phyloP scores from a whole-genome alignment of 768 basidiomycete genomes.

The Leccinum variicolor region DNA sequence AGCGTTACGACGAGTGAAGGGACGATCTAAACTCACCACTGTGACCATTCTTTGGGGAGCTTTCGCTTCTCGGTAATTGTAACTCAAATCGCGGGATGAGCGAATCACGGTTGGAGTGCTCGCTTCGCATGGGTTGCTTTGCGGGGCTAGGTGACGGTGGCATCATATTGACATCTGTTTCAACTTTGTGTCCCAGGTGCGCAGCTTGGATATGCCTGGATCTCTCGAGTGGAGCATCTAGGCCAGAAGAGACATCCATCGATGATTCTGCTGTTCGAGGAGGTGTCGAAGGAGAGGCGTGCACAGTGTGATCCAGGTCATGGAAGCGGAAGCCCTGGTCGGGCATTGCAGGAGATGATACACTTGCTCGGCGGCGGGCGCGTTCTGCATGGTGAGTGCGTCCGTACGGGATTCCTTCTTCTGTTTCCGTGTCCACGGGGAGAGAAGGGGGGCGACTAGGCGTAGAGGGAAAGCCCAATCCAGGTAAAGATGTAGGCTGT shows the following conservation, averaged over 20 bases:
- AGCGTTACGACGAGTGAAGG: not conserved
- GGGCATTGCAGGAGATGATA: conserved; percentile 31
- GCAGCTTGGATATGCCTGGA: conserved; percentile 39
- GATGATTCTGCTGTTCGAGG: conserved; percentile 24
- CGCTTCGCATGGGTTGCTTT: conserved; percentile 21
- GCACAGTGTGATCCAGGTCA: conserved; percentile 15
- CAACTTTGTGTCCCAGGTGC: conserved; percentile 29
- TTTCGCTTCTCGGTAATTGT: conserved; percentile 15
- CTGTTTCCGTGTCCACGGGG: conserved; percentile 54
- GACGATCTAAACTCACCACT: conserved; percentile 12
- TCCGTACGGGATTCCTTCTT: conserved; percentile 62
- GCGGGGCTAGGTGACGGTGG: conserved; percentile 51
- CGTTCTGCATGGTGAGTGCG: conserved; percentile 60
- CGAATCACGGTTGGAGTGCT: conserved; percentile 24
- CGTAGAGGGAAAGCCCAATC: conserved; percentile 28
- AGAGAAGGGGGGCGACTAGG: conserved; percentile 39
- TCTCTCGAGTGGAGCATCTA: conserved; percentile 31
- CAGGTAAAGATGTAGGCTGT: conserved; percentile 29
- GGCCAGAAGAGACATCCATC: conserved; percentile 14
- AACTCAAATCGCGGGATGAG: conserved; percentile 36
- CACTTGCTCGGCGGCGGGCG: conserved; percentile 31
- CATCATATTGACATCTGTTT: conserved; percentile 40
- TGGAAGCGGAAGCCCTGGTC: conserved; percentile 38
- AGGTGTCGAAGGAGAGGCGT: conserved; percentile 20
- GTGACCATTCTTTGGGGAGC: conserved; percentile 18